Evolutionary conservation across 352 stramenopile species (phyloP).

Genomic region (Achlya hypogyna): DNA sequence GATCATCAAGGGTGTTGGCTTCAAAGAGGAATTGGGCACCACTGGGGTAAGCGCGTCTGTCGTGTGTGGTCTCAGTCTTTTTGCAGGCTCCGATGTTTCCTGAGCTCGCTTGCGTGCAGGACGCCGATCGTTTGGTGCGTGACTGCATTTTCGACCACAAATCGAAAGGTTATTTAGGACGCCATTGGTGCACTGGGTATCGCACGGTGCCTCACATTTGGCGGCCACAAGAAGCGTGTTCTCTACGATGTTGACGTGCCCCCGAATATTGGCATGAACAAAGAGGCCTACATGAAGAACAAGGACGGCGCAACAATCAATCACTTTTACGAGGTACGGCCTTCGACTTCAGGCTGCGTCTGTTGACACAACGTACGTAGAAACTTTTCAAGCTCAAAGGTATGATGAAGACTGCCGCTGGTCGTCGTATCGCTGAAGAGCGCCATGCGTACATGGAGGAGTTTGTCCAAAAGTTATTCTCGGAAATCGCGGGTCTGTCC

Average conservation of each 20-base stretch:
- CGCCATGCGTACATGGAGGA: constrained; percentile 81
- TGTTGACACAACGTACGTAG: constrained; percentile 23
- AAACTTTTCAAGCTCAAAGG: constrained; percentile 83
- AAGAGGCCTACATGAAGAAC: constrained; percentile 73
- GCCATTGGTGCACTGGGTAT: constrained; percentile 87
- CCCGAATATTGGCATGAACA: constrained; percentile 47
- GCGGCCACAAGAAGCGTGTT: constrained; percentile 68
- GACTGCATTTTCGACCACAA: not conserved
- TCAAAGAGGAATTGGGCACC: constrained; percentile 69
- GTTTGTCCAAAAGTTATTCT: constrained; percentile 76
- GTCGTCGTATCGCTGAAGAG: constrained; percentile 62
- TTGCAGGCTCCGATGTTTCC: constrained; percentile 31
- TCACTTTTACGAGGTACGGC: constrained; percentile 82
- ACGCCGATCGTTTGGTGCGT: constrained; percentile 74
- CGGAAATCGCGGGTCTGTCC: constrained; percentile 37
- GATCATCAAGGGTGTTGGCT: constrained; percentile 77
- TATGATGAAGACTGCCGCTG: constrained; percentile 82
- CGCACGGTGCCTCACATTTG: constrained; percentile 86
- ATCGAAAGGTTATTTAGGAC: constrained; percentile 56
- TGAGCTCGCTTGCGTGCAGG: constrained; percentile 83
- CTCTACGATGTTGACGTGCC: constrained; percentile 67
- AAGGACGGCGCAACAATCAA: constrained; percentile 69
- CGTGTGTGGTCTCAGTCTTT: not conserved
- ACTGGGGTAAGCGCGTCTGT: constrained; percentile 21
- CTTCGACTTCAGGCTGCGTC: not conserved